Base-by-base conservation (phyloP, 176 grass and related monocot species). In the Phoenix roebelenii region DNA sequence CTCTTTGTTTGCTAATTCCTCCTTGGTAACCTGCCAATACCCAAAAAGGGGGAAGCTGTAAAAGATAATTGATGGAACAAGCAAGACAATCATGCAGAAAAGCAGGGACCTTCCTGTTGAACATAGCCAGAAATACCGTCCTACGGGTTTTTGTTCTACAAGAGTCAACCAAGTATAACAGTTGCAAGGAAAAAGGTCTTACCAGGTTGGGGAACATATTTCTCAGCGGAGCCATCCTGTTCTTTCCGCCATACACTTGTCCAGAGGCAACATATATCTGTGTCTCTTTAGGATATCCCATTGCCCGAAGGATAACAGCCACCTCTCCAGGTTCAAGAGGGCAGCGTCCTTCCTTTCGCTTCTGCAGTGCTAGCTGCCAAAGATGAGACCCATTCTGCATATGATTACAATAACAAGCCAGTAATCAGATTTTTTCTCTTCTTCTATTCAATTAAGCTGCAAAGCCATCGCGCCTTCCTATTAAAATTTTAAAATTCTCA, bases 201-300 rank as follows among this genome's bases (percentile, higher is more conserved):
- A 97, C 92, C 81, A 97, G 62, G 80, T 97, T 97, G 15, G 83
- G 92, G 69, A 97, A 97, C 87, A 91, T 88, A 66, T 97, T 90
- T 73, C 84, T 91, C n/a, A 97, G 67, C 3, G 84, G 87, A 18
- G 84, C 84, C 87, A 97, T 90, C 69, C 84, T 67, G 66, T 78
- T 91, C 54, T 77, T 91, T 58, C 92, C 92, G 65, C 92, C 92
- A 16, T 97, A 91, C 14, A 97, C 92, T 67, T 97, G 92, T 26
- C 87, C 92, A 2, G 92, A 97, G 85, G 87, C 92, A 72, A 97
- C 92, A 82, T 97, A 97, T 61, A 91, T 91, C 72, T 91, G 87
- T 18, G 87, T 91, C 67, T 97, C 87, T 72, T 82, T 97, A 4
- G 84, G 83, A 63, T 97, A 91, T 19, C 92, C 87, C 92, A 91